Evolutionary conservation across 225 moss, liverwort and hornwort species (phyloP), one percentile per base, ranked within the genome.

Genomic region (Physcomitrium patens): DNA sequence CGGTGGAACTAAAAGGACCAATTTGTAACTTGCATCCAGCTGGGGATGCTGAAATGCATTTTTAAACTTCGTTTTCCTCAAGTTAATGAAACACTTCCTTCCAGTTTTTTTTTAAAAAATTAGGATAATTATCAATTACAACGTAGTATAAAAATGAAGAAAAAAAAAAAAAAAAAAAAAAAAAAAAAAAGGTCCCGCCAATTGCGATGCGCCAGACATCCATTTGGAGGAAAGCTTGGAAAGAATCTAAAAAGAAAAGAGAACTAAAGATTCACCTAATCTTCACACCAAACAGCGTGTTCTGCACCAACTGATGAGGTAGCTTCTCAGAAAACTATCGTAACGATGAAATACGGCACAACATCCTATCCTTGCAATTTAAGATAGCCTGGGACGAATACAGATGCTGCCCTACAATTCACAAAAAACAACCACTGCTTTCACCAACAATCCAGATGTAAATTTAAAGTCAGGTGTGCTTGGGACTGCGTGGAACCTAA

Each of bases 151-250:
- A n/a, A n/a, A n/a, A n/a, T n/a, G n/a, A n/a, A n/a, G n/a, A n/a
- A n/a, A n/a, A n/a, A n/a, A n/a, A n/a, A n/a, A n/a, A n/a, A n/a
- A n/a, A n/a, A n/a, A n/a, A n/a, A n/a, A n/a, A n/a, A n/a, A n/a
- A 23, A 45, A 69, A 19, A 7, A 31, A 69, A 22, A 23, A 60
- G 48, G 28, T n/a, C 47, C 13, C 28, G 60, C 49, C 60, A 72
- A 60, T 8, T 17, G 31, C 31, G 31, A 37, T 27, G 28, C 31
- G 49, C 12, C 9, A 37, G 31, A 37, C 28, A 9, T 61, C 12
- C 48, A 26, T 31, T 18, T 28, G 37, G 6, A 52, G 50, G 8
- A 31, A 52, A 31, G 11, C 27, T 18, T 0, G 17, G n/a, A 70
- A 0, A 8, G 23, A n/a, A 24, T n/a, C 44, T 22, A 14, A 10